Evolutionary conservation across 805 yeast genomes (phyloP).

Genomic region (Brettanomyces bruxellensis): DNA sequence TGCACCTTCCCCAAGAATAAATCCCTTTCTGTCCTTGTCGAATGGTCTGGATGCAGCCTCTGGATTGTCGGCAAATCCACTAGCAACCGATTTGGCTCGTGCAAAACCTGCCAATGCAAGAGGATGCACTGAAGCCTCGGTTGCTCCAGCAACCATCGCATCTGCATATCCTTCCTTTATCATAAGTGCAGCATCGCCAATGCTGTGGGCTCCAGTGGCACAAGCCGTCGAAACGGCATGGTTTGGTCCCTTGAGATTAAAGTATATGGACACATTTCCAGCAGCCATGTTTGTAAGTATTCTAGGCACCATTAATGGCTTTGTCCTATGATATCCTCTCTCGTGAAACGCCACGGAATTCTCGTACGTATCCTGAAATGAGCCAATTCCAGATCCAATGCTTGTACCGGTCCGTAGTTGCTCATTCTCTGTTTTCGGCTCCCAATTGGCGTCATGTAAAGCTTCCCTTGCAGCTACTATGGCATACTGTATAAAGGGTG

Average conservation of each 20-base stretch:
- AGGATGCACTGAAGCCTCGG: slow-evolving; percentile 84
- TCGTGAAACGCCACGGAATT: slow-evolving; percentile 43
- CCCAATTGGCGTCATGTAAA: slow-evolving; percentile 53
- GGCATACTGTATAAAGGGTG: slow-evolving; percentile 72
- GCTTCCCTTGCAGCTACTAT: slow-evolving; percentile 74
- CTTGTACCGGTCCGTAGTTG: slow-evolving; percentile 53
- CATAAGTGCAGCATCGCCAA: slow-evolving; percentile 86
- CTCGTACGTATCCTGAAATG: slow-evolving; percentile 62
- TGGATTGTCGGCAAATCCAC: slow-evolving; percentile 55
- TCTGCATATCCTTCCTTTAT: slow-evolving; percentile 74
- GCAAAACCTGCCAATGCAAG: slow-evolving; percentile 85
- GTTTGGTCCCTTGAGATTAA: slow-evolving; percentile 73
- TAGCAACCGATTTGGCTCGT: slow-evolving; percentile 71
- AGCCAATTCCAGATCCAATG: slow-evolving; percentile 92
- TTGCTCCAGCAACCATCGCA: slow-evolving; percentile 89
- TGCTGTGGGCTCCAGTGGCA: slow-evolving; percentile 90
- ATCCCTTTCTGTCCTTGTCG: slow-evolving; percentile 70
- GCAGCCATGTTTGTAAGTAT: slow-evolving; percentile 89
- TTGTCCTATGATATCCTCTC: slow-evolving; percentile 58
- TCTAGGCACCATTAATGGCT: slow-evolving; percentile 82
- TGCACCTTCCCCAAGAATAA: slow-evolving; percentile 89
- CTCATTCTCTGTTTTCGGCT: slow-evolving; percentile 28
- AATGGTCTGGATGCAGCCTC: slow-evolving; percentile 75
- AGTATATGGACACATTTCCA: slow-evolving; percentile 76
- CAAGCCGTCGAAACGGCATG: slow-evolving; percentile 92